Conservation (phyloP, 306 rosid genomes). For the Oxytropis ochrocephala region DNA sequence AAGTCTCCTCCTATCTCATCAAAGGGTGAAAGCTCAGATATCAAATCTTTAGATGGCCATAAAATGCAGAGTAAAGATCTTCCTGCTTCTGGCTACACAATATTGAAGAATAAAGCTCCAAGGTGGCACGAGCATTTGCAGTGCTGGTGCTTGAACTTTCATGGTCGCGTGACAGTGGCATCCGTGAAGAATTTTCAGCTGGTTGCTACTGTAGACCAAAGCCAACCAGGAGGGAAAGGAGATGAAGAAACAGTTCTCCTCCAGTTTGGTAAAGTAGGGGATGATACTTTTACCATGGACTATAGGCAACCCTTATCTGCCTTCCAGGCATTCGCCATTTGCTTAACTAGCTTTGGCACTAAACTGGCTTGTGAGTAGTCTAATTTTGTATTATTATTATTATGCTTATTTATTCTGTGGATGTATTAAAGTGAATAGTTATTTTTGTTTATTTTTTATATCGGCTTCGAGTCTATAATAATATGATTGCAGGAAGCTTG, state of each 20-base stretch:
- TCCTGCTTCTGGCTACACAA: constrained; percentile 37
- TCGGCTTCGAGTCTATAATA: constrained; percentile 20
- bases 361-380: constrained; percentile 92
- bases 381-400: constrained; percentile 10
- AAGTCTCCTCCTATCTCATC: constrained; percentile 59
- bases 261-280: constrained; percentile 95
- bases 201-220: constrained; percentile 74
- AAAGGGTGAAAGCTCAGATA: constrained; percentile 33
- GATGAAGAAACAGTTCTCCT: constrained; percentile 85
- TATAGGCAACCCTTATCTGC: constrained; percentile 92
- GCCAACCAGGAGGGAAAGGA: constrained; percentile 89
- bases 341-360: constrained; percentile 96
- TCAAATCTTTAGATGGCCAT: constrained; percentile 17
- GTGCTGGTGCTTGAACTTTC: constrained; percentile 99
- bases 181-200: constrained; percentile 97
- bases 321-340: constrained; percentile 94
- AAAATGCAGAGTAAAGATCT: constrained; percentile 33
- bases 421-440: constrained; percentile 30
- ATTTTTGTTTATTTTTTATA: background rate
- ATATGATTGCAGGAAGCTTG: constrained; percentile 24
- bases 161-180: constrained; percentile 91
- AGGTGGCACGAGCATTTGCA: constrained; percentile 96
- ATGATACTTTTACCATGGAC: constrained; percentile 94
- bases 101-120: constrained; percentile 92
- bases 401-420: constrained; percentile 38